Conservation (phyloP, 1,284 basidiomycete species). For the Apiotrichum sp. region DNA sequence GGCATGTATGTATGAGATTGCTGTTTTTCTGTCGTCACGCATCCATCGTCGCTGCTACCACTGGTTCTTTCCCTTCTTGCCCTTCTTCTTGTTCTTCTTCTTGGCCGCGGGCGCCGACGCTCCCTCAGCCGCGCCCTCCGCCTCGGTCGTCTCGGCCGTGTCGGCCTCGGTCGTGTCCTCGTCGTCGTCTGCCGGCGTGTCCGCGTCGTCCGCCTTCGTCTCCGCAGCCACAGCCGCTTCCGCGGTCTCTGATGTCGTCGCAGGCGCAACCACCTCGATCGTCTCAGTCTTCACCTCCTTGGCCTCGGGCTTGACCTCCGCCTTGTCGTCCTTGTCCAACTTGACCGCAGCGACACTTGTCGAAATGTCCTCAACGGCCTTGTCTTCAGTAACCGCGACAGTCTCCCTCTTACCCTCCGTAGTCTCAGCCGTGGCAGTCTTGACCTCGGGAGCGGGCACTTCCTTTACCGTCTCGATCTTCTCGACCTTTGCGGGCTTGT, state of each 20-base stretch:
- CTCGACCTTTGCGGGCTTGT: no score
- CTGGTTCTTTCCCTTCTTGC: conserved; percentile 4
- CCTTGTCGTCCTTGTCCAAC: not conserved
- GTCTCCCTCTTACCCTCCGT: not conserved
- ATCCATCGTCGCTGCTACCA: not conserved
- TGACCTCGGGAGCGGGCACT: not conserved
- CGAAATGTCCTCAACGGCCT: not conserved
- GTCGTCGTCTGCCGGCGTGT: not conserved
- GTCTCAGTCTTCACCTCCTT: not conserved
- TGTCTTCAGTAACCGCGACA: not conserved
- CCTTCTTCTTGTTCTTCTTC: conserved; percentile 4
- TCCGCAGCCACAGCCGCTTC: not conserved
- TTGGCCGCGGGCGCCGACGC: not conserved
- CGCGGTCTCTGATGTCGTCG: no score
- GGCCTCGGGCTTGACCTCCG: not conserved
- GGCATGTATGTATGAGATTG: no score
- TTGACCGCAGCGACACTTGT: not conserved
- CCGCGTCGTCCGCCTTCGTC: not conserved
- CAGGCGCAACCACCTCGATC: not conserved
- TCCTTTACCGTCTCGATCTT: not conserved
- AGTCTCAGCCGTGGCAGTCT: not conserved
- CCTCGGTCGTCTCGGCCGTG: not conserved
- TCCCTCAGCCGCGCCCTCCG: not conserved
- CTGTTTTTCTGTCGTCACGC: not conserved
- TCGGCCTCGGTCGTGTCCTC: not conserved